Percentiles rank a stretch among this genome's conserved stretches.
Evolutionary conservation across 768 basidiomycete genomes (phyloP).

Genomic region (Holtermanniella nyarrowii): DNA sequence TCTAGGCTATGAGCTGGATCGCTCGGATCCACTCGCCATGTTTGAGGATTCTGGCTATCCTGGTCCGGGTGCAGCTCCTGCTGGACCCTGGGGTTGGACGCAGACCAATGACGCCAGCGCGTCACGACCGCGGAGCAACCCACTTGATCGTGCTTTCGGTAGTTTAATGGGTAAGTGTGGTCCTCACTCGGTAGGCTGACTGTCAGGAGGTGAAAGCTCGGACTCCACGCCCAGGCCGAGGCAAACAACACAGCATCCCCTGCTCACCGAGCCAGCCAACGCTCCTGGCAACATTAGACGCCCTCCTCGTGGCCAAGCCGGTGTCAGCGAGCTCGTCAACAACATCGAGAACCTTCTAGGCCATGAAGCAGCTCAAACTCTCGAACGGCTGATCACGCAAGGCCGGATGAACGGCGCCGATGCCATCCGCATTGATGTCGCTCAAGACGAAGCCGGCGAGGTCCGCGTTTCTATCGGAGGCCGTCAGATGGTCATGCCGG

Average conservation of each 20-base stretch:
- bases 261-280: constrained; percentile 53
- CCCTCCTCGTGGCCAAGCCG: constrained; percentile 44
- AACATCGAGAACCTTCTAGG: constrained; percentile 75
- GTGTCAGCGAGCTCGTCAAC: constrained; percentile 52
- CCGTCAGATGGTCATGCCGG: constrained; percentile 1
- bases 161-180: too few species aligned
- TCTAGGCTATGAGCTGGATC: constrained; percentile 6
- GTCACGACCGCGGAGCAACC: too few species aligned
- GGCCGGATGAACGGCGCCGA: constrained; percentile 52
- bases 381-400: constrained; percentile 69
- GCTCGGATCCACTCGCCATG: background rate
- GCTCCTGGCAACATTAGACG: constrained; percentile 47
- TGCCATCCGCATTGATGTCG: constrained; percentile 67
- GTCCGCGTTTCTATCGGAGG: constrained; percentile 17
- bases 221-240: too few species aligned
- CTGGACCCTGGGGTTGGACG: background rate
- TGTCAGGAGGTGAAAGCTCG: too few species aligned
- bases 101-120: too few species aligned
- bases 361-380: constrained; percentile 65
- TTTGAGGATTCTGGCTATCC: background rate
- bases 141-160: too few species aligned
- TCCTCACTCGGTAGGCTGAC: too few species aligned
- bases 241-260: constrained; percentile 73
- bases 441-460: constrained; percentile 32
- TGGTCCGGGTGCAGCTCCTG: background rate